Evolutionary conservation across 192 early-diverging fungal genomes (phyloP), one percentile per base, ranked within the genome.

Genomic region (Podila clonocystis): DNA sequence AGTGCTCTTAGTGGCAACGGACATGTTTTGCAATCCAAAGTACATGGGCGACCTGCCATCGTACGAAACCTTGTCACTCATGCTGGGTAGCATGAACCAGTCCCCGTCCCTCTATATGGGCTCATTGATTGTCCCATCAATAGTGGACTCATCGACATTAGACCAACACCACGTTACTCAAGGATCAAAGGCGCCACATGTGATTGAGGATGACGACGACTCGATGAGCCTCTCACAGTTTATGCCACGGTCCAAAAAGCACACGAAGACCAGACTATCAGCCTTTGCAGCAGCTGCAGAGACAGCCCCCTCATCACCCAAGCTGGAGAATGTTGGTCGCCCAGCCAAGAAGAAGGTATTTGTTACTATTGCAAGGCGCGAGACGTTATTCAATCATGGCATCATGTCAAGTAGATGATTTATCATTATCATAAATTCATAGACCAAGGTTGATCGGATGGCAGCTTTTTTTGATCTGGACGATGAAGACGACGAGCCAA

Each of bases 11-110:
- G 66, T 70, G 2, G 72, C 77, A 19, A 73, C 77, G 5, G 71
- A 80, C 3, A 68, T 63, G n/a, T 80, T 58, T 61, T 80, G 77
- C 22, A 80, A 80, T 20, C 77, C 77, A 50, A 72, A 80, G 58
- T 80, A 73, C 33, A 22, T 65, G 29, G 71, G 68, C 0, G 41
- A 49, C 0, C 34, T 80, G 33, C 77, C 65, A 30, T 34, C 60
- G 0, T 4, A 68, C 30, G 77, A 61, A 4, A 52, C 24, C n/a
- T 65, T 73, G 48, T 50, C 60, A 2, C 52, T 65, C 4, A n/a
- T 72, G 19, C 64, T 55, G 9, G 57, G 33, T 31, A 63, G 65
- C 33, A 65, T 68, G 50, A 45, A 63, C 19, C 26, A 50, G 6
- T 24, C 20, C 8, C 41, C 13, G 41, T 28, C 64, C n/a, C 62